Conservation (phyloP, 148 eudicot genomes). For the Persicaria tinctoria region DNA sequence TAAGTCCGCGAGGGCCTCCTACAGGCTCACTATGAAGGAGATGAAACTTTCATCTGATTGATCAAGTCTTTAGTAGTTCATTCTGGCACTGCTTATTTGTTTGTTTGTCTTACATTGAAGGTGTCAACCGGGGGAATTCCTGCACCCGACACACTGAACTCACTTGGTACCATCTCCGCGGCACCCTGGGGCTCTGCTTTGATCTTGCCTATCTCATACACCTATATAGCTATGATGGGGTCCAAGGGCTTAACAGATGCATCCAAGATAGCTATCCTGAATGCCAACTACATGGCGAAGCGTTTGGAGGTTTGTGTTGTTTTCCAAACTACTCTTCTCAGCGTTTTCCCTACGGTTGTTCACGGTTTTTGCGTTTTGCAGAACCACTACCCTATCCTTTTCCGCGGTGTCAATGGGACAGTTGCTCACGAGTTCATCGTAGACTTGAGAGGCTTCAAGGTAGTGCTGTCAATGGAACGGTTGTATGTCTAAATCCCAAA, state of each 20-base stretch:
- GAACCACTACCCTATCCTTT: slow-evolving; percentile 82
- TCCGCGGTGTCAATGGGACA: slow-evolving; percentile 98
- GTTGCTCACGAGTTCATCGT: slow-evolving; percentile 92
- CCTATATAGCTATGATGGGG: slow-evolving; percentile 99
- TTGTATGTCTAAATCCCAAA: background rate
- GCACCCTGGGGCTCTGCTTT: slow-evolving; percentile 99
- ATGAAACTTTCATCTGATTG: background rate
- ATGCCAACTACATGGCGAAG: slow-evolving; percentile 98
- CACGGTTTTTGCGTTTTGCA: slow-evolving; percentile 22
- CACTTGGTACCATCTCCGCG: slow-evolving; percentile 90
- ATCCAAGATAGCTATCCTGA: slow-evolving; percentile 91
- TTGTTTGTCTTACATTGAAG: slow-evolving; percentile 27
- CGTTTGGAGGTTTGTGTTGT: slow-evolving; percentile 64
- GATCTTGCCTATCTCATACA: slow-evolving; percentile 90
- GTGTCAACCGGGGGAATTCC: slow-evolving; percentile 90
- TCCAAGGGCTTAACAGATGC: slow-evolving; percentile 94
- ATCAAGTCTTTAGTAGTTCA: background rate
- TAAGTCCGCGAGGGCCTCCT: slow-evolving; percentile 22
- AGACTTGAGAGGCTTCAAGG: slow-evolving; percentile 94
- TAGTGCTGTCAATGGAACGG: slow-evolving; percentile 11
- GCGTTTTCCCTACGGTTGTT: background rate
- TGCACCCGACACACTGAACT: slow-evolving; percentile 54
- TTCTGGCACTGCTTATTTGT: slow-evolving; percentile 7
- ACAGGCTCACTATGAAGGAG: background rate
- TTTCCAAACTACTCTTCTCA: background rate